Percentiles rank a stretch among this genome's conserved stretches.
Conservation (phyloP, 306 rosid species). For the Oxytropis ochrocephala region DNA sequence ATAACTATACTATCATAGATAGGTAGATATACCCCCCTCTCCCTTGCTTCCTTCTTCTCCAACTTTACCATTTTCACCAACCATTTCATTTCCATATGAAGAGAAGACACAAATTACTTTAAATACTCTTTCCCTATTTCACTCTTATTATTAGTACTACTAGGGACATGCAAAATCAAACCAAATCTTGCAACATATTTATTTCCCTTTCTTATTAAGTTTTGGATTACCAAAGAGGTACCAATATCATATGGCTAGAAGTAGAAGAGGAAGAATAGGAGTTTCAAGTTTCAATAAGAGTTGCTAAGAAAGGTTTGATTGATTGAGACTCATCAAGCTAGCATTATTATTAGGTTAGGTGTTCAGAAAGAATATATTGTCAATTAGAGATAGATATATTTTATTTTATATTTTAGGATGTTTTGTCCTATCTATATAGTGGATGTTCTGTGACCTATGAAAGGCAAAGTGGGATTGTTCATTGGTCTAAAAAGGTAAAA, state of each 20-base stretch:
- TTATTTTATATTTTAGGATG: not conserved
- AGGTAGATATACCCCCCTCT: not conserved
- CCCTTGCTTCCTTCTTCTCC: not conserved
- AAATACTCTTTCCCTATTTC: not conserved
- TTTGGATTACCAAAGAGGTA: slow-evolving; percentile 8
- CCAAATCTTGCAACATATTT: slow-evolving; percentile 22
- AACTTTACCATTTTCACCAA: slow-evolving; percentile 17
- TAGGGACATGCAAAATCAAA: not conserved
- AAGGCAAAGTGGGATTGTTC: not conserved
- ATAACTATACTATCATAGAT: no score
- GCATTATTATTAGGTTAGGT: not conserved
- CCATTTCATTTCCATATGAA: slow-evolving; percentile 3
- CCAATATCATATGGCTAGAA: not conserved
- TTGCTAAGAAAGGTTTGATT: slow-evolving; percentile 15
- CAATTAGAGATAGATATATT: slow-evolving; percentile 5
- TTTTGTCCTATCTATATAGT: not conserved
- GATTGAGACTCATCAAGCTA: slow-evolving; percentile 32
- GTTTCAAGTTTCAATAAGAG: slow-evolving; percentile 13
- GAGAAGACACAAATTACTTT: slow-evolving; percentile 15
- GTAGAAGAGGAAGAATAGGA: not conserved
- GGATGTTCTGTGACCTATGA: slow-evolving; percentile 1
- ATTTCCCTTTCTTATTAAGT: slow-evolving; percentile 21
- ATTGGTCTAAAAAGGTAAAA: not conserved
- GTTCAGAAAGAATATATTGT: not conserved
- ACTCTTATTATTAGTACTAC: not conserved